phyloP scores from a whole-genome alignment of 371 early-diverging fungal genomes.

The Mucor ambiguus region DNA sequence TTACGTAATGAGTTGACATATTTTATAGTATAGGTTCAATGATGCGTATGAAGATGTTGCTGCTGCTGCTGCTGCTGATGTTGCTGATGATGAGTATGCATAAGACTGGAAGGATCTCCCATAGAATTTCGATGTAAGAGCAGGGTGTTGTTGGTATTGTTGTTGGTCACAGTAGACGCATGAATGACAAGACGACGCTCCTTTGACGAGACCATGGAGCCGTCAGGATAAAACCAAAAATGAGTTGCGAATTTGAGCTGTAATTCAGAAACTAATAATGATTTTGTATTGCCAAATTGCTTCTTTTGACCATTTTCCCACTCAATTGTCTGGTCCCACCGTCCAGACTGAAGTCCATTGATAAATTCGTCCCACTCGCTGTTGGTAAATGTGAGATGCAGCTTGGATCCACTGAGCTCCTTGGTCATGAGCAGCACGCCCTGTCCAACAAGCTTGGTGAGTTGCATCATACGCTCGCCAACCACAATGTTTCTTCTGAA shows the following conservation, averaged over 20 bases:
- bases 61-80: not conserved
- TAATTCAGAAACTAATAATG: slow-evolving; percentile 36
- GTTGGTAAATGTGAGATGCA: slow-evolving; percentile 54
- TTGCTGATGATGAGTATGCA: slow-evolving; percentile 1
- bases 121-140: slow-evolving; percentile 10
- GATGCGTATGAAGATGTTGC: slow-evolving; percentile 2
- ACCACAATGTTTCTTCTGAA: slow-evolving; percentile 55
- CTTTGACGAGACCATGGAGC: slow-evolving; percentile 25
- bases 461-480: slow-evolving; percentile 52
- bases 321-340: slow-evolving; percentile 41
- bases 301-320: slow-evolving; percentile 24
- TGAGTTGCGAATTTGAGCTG: slow-evolving; percentile 34
- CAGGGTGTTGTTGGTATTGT: not conserved
- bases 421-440: slow-evolving; percentile 52
- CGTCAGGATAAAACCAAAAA: slow-evolving; percentile 43
- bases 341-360: slow-evolving; percentile 34
- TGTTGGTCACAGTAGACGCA: slow-evolving; percentile 11
- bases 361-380: slow-evolving; percentile 57
- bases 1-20: not conserved
- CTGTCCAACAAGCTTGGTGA: slow-evolving; percentile 47
- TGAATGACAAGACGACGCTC: slow-evolving; percentile 23
- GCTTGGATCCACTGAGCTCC: slow-evolving; percentile 51
- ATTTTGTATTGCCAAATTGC: slow-evolving; percentile 9
- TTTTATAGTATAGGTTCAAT: not conserved
- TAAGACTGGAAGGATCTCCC: slow-evolving; percentile 6